phyloP scores from a whole-genome alignment of 257 asterid species.

The Scutellaria minor region DNA sequence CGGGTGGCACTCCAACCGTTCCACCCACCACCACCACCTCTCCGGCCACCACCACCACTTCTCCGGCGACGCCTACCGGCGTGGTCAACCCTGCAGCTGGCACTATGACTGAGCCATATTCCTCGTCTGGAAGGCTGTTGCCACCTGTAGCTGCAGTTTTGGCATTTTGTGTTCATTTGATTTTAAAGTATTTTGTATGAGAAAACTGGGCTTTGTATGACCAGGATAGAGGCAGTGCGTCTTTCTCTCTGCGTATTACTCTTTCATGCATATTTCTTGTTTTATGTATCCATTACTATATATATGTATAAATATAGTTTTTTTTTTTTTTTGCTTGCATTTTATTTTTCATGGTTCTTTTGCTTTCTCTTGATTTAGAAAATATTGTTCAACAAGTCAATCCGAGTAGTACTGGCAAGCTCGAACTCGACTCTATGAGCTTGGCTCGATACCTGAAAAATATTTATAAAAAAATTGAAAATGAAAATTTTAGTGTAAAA shows the following conservation, averaged over 20 bases:
- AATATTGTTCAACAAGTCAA: no score
- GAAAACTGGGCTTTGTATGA: neutral
- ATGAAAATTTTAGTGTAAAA: no score
- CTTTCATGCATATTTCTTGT: neutral
- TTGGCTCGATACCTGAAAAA: no score
- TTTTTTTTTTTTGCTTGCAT: no score
- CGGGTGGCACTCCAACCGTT: neutral
- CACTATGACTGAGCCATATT: conserved; percentile 31
- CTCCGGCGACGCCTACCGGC: conserved; percentile 33
- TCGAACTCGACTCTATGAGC: no score
- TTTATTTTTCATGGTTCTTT: no score
- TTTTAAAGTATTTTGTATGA: conserved; percentile 36
- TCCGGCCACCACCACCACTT: conserved; percentile 15
- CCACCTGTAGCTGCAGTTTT: conserved; percentile 40
- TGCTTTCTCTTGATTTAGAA: no score
- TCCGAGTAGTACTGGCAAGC: no score
- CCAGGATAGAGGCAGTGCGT: conserved; percentile 77
- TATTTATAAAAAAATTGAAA: no score
- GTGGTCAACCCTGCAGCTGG: conserved; percentile 32
- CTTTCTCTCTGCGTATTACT: neutral
- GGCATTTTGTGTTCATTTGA: conserved; percentile 15
- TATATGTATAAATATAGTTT: neutral
- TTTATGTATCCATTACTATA: neutral
- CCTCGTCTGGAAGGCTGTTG: conserved; percentile 42
- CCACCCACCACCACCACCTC: conserved; percentile 7